Conservation (phyloP, 1,284 basidiomycete species). For the Calocybe gambosa region DNA sequence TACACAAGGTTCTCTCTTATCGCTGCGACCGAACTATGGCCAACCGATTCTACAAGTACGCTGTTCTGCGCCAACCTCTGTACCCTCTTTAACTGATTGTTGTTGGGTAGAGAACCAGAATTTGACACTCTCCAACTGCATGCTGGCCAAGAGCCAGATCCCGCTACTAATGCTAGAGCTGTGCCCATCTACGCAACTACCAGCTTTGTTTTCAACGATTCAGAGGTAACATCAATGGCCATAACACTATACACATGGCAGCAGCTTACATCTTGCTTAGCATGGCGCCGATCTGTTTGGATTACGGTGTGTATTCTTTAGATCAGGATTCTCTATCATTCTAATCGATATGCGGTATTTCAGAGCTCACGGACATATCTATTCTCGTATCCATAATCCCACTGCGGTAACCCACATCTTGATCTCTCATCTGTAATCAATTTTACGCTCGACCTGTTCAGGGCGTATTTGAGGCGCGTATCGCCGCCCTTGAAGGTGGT, state of each 20-base stretch:
- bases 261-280: slow-evolving; percentile 25
- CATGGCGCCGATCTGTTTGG: slow-evolving; percentile 85
- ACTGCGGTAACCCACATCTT: slow-evolving; percentile 51
- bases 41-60: slow-evolving; percentile 9
- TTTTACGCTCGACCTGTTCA: slow-evolving; percentile 20
- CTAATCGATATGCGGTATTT: background rate
- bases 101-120: slow-evolving; percentile 48
- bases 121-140: slow-evolving; percentile 84
- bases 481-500: slow-evolving; percentile 78
- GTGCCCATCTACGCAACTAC: slow-evolving; percentile 79
- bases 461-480: slow-evolving; percentile 84
- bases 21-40: background rate
- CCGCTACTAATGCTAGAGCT: slow-evolving; percentile 72
- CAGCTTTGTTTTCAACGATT: slow-evolving; percentile 77
- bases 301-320: slow-evolving; percentile 38
- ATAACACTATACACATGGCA: too few relatives aligned
- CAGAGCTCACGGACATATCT: slow-evolving; percentile 69
- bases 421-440: background rate
- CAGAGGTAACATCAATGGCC: slow-evolving; percentile 36
- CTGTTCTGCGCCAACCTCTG: background rate
- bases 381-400: slow-evolving; percentile 80
- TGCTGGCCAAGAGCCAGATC: slow-evolving; percentile 71
- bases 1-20: too few relatives aligned
- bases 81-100: background rate
- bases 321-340: background rate